Evolutionary conservation across 1,284 basidiomycete genomes (phyloP).

Genomic region (Irpex sp.): DNA sequence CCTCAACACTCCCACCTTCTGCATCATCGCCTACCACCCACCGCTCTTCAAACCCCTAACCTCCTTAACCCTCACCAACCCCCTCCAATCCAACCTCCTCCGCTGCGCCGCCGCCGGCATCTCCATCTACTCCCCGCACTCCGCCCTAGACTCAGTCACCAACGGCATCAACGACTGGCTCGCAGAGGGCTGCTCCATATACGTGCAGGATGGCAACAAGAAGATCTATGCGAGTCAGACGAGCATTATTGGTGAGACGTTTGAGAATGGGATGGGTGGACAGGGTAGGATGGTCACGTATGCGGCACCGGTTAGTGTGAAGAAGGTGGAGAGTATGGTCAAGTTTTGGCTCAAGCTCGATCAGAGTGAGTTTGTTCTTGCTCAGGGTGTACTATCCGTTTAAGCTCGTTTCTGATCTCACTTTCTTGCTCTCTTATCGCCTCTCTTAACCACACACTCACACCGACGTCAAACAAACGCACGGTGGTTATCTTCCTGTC

Average conservation of each 20-base stretch:
- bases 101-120: constrained; percentile 79
- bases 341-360: constrained; percentile 66
- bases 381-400: no score
- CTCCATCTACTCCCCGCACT: constrained; percentile 87
- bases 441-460: no score
- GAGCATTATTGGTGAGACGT: constrained; percentile 29
- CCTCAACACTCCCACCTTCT: constrained; percentile 54
- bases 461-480: no score
- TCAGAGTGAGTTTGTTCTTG: constrained; percentile 45
- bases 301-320: constrained; percentile 50
- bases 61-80: constrained; percentile 74
- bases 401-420: no score
- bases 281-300: constrained; percentile 69
- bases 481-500: no score
- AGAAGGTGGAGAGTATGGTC: constrained; percentile 59
- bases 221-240: constrained; percentile 16
- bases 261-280: constrained; percentile 40
- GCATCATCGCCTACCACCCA: constrained; percentile 87
- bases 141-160: constrained; percentile 76
- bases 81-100: constrained; percentile 80
- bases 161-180: constrained; percentile 90
- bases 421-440: no score
- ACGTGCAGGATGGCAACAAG: constrained; percentile 14
- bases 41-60: constrained; percentile 84
- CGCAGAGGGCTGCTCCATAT: constrained; percentile 32